Conservation (phyloP, 176 grass and related monocot genomes). For the Dactylis glomerata region DNA sequence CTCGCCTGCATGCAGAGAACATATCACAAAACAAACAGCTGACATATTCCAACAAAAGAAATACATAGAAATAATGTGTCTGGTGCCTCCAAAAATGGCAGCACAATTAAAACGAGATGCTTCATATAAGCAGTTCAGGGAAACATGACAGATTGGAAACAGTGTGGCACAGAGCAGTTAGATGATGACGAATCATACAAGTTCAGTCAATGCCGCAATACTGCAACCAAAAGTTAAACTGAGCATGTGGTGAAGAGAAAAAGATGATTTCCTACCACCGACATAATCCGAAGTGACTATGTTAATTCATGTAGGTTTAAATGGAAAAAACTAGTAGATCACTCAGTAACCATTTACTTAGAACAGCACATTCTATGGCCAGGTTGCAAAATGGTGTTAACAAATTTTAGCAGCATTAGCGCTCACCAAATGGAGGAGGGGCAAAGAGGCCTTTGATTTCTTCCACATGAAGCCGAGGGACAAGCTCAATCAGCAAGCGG, state of each 20-base stretch:
- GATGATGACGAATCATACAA: background rate
- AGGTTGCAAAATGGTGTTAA: background rate
- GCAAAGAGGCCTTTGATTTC: conserved; percentile 97
- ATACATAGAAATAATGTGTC: background rate
- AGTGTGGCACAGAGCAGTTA: background rate
- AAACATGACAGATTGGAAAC: background rate
- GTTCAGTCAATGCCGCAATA: background rate
- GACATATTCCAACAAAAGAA: background rate
- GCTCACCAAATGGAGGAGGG: conserved; percentile 89
- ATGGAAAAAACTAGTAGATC: background rate
- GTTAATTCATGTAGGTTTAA: background rate
- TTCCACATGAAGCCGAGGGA: conserved; percentile 78
- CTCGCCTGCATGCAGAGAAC: conserved; percentile 50
- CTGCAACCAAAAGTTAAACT: background rate
- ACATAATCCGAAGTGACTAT: background rate
- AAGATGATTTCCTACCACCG: background rate
- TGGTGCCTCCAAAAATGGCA: background rate
- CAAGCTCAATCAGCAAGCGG: conserved; percentile 80
- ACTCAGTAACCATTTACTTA: background rate
- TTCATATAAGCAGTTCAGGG: background rate
- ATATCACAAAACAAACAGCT: conserved; percentile 3
- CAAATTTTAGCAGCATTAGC: background rate
- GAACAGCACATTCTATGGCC: background rate
- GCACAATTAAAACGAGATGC: background rate
- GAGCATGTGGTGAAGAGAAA: background rate